Evolutionary conservation across 208 protist genomes (phyloP), one percentile per base, ranked within the genome.

Genomic region (Acanthamoeba sp.): DNA sequence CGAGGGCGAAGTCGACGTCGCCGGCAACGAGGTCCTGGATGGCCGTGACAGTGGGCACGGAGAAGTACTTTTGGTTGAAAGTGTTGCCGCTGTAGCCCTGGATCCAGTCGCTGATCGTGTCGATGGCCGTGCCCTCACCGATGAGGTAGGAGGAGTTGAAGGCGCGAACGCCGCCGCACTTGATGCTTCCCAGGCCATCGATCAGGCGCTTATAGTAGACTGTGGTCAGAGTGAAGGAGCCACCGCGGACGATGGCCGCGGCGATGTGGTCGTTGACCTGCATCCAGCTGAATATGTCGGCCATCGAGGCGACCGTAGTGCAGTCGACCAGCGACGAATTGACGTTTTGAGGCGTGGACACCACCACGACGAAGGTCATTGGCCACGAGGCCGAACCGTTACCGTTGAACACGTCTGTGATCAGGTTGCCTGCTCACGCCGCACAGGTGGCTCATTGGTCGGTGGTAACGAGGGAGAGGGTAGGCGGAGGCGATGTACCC

Each of bases 201-300:
- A 90, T 90, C 84, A 90, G 40, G 4, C 84, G 48, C 84, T 90
- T 90, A 34, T 90, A 90, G 48, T 90, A 90, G 18, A 90, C 84
- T 6, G 52, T 69, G 4, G 84, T 90, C 32, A 90, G 29, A 29
- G 84, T 34, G 57, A 69, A 90, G 1, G 57, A 7, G 29, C 84
- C 84, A 16, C 84, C 84, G 29, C 84, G 48, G 12, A 48, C 36
- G 84, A 90, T 90, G n/a, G 84, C 84, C 16, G 84, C n/a, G 0
- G 84, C 24, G 38, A 90, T 90, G 27, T 90, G 84, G 29, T 90
- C n/a, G 84, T 90, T 90, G 52, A 90, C 84, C 36, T 90, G 84
- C 57, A 90, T 40, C 84, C 84, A 90, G 57, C 84, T 90, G 84
- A 90, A 90, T 20, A 90, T 40, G 57, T 90, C 57, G 50, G 84